Evolutionary conservation across 345 rosid species (phyloP), one percentile per base, ranked within the genome.

Genomic region (Lagerstroemia speciosa): DNA sequence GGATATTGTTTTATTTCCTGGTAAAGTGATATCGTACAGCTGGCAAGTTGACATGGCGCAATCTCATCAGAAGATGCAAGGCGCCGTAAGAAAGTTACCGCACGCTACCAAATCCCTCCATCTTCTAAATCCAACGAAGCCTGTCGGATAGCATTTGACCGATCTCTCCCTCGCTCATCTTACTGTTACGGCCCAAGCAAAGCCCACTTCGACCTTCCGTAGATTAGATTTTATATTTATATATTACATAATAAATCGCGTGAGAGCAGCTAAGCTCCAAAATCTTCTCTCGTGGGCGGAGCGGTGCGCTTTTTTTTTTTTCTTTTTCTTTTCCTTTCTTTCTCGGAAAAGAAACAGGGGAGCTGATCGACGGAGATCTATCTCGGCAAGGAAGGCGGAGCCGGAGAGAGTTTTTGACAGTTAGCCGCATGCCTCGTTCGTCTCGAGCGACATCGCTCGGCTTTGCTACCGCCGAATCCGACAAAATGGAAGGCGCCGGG

Each of bases 401-500:
- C 11, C 31, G 61, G 15, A 8, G 8, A n/a, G 61, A 55, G 11
- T 16, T 48, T 48, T 20, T 5, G 55, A 48, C 55, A 5, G 31
- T 55, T 55, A 3, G 61, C 55, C 38, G 38, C 38, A 77, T 87
- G 89, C 79, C 88, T 37, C 83, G 87, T 64, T 74, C 88, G 43
- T 80, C 72, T 79, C 76, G 89, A 63, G 60, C 83, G 67, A 72
- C 78, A 69, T 80, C 92, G 67, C 76, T 80, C 66, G 74, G 89
- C 32, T 84, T 72, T 78, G 71, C 83, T 61, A 53, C 80, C 65
- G 58, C 80, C 24, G 79, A 81, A 41, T 76, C 84, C 72, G 90
- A 87, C 73, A 83, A 75, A 86, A 83, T 88, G 82, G 97, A 93
- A 30, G 85, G 83, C 63, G 76, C 85, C 58, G 90, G 87, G 60